Base-by-base conservation (phyloP, 164 flowering plant species). In the Paratinospora sagittata region DNA sequence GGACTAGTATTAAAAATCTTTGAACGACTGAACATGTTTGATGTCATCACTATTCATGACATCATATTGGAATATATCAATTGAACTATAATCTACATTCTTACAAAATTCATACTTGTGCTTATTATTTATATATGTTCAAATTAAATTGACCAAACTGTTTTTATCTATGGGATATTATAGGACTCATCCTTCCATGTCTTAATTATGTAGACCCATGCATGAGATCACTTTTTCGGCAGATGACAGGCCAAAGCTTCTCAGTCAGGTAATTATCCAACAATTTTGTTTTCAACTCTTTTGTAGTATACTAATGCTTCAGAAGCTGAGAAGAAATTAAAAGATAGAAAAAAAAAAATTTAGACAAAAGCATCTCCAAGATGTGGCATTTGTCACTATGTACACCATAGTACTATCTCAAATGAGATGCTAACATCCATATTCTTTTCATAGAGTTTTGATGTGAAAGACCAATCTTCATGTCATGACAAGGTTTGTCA, bases 191-290 rank as follows among this genome's bases (percentile, higher is more conserved):
- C 30, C 49, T 30, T 71, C 45, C 27, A 13, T 21, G 27, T 27
- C 27, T 27, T 47, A 27, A 58, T 73, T 65, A 67, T 87, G 75
- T 73, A 80, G 82, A 72, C 76, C 80, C 55, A 72, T 80, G 82
- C 82, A 80, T 75, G 82, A 80, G 67, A 75, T 80, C 71, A 80
- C 82, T 23, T 80, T 80, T 68, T 80, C 82, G 70, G 70, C 80
- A 47, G 76, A 77, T 75, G 82, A 80, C 73, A 80, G 71, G 75
- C 82, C 82, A 63, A 80, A 80, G 68, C 78, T 80, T 26, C 80
- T 80, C 21, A 80, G 82, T 70, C 82, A 77, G 80, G 82, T 80
- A 72, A 30, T 70, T 58, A 47, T 12, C 27, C 34, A 9, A 41
- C 34, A 14, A 3, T 63, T 30, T 36, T 19, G 37, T 30, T 37